Evolutionary conservation across 2,329 filamentous ascomycete species (phyloP).

Genomic region (Plectosphaerella sp.): DNA sequence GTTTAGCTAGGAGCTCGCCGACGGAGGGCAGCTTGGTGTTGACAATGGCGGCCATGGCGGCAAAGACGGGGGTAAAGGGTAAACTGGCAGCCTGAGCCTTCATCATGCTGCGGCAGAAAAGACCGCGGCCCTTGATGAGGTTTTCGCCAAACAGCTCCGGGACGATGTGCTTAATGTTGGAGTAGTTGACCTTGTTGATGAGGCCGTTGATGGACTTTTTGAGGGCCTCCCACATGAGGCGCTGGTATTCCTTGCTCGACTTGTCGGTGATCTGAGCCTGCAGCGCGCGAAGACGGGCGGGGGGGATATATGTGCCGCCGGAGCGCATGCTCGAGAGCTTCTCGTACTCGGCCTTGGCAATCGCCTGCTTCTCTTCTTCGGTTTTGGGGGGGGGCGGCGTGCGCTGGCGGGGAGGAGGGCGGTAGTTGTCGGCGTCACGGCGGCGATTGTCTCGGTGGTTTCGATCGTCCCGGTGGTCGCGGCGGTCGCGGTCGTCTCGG

Average conservation of each 20-base stretch:
- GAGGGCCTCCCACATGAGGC: slow-evolving; percentile 97
- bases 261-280: slow-evolving; percentile 98
- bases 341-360: slow-evolving; percentile 88
- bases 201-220: slow-evolving; percentile 99
- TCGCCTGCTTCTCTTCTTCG: slow-evolving; percentile 82
- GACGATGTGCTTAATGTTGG: slow-evolving; percentile 96
- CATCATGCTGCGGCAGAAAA: slow-evolving; percentile 97
- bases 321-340: slow-evolving; percentile 89
- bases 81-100: slow-evolving; percentile 95
- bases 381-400: slow-evolving; percentile 42
- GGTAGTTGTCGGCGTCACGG: slow-evolving; percentile 42
- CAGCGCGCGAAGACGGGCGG: slow-evolving; percentile 81
- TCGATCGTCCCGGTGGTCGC: slow-evolving; percentile 15
- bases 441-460: slow-evolving; percentile 44
- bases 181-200: slow-evolving; percentile 98
- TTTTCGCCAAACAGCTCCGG: slow-evolving; percentile 96
- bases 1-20: slow-evolving; percentile 81
- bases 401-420: slow-evolving; percentile 29
- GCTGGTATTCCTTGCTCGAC: slow-evolving; percentile 92
- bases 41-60: slow-evolving; percentile 91
- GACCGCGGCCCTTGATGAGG: slow-evolving; percentile 79
- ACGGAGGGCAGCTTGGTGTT: slow-evolving; percentile 97
- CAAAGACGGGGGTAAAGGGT: slow-evolving; percentile 94
- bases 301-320: slow-evolving; percentile 94
- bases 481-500: slow-evolving; percentile 8